These are phyloP conservation scores for Acanthamoeba healyi DNA, from an alignment of 208 protist species.

Conservation along the genomic window DNA sequence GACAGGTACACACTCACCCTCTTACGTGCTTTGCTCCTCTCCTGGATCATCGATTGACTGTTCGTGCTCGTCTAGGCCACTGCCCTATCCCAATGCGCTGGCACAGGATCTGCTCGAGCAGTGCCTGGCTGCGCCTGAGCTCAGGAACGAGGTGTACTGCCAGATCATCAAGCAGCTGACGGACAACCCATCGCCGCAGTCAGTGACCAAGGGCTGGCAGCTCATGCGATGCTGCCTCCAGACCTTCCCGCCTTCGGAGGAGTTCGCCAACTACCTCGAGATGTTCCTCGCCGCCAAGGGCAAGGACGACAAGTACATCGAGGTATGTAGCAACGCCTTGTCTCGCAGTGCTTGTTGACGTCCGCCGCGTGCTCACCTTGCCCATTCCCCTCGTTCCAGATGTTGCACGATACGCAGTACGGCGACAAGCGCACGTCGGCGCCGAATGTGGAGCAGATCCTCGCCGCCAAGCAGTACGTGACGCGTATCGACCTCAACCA, in stretches of 20 bases:
- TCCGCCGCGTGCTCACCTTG: too few species aligned
- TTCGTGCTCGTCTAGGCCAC: too few species aligned
- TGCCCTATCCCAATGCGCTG: constrained; percentile 48
- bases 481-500: constrained; percentile 15
- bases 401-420: constrained; percentile 52
- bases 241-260: constrained; percentile 72
- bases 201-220: constrained; percentile 56
- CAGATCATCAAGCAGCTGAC: constrained; percentile 76
- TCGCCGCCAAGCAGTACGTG: background rate
- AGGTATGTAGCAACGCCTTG: background rate
- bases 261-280: constrained; percentile 73
- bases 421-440: background rate
- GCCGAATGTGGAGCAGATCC: constrained; percentile 9
- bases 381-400: background rate
- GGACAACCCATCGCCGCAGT: constrained; percentile 48
- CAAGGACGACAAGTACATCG: constrained; percentile 73
- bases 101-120: constrained; percentile 63
- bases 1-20: constrained; percentile 9
- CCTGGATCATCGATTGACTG: too few species aligned
- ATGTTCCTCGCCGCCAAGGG: constrained; percentile 63
- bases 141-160: constrained; percentile 68
- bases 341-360: too few species aligned
- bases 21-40: too few species aligned
- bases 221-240: constrained; percentile 60
- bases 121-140: constrained; percentile 10